Evolutionary conservation across 306 rosid species (phyloP).

Genomic region (Pueraria montana): DNA sequence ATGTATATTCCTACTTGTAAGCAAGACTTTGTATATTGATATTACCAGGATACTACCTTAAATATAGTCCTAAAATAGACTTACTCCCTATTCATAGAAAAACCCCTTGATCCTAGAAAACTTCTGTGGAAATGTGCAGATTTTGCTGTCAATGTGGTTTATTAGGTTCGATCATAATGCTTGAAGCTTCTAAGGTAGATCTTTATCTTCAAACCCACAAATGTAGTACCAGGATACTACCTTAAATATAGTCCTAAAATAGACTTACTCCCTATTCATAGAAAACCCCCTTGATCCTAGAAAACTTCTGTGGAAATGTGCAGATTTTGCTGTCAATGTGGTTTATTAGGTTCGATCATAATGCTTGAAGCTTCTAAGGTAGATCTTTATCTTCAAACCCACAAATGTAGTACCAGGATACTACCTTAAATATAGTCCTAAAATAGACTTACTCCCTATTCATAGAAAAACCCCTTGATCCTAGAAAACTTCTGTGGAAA

Average conservation of each 20-base stretch:
- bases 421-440: constrained; percentile 24
- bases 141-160: constrained; percentile 31
- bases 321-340: constrained; percentile 28
- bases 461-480: constrained; percentile 1
- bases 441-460: background rate
- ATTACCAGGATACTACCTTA: constrained; percentile 12
- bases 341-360: constrained; percentile 22
- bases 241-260: constrained; percentile 23
- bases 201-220: constrained; percentile 25
- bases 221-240: constrained; percentile 11
- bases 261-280: background rate
- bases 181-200: constrained; percentile 11
- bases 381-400: constrained; percentile 24
- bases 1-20: background rate
- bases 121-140: background rate
- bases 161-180: constrained; percentile 15
- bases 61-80: constrained; percentile 15
- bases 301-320: constrained; percentile 10
- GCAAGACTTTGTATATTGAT: background rate
- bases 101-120: constrained; percentile 12
- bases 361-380: constrained; percentile 12
- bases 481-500: constrained; percentile 9
- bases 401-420: constrained; percentile 4
- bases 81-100: background rate
- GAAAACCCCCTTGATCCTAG: constrained; percentile 6